Evolutionary conservation across 1,284 basidiomycete genomes (phyloP).

Genomic region (Cryptococcus jaspeensis): DNA sequence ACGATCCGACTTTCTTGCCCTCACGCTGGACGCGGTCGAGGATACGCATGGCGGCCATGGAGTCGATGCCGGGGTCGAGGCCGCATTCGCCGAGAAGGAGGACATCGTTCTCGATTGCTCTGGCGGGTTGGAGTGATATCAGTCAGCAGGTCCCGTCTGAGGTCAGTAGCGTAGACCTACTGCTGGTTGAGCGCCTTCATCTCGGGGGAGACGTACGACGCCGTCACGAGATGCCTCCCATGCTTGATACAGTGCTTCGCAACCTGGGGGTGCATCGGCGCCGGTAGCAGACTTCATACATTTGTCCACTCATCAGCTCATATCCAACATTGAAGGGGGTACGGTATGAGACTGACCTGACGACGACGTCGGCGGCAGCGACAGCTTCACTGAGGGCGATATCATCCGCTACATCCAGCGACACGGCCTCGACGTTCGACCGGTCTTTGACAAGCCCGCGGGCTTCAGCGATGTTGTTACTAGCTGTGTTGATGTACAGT

Average conservation of each 20-base stretch:
- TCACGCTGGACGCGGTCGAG: slow-evolving; percentile 62
- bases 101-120: slow-evolving; percentile 67
- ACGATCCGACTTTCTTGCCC: slow-evolving; percentile 67
- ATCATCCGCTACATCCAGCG: slow-evolving; percentile 65
- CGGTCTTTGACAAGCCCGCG: slow-evolving; percentile 59
- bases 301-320: neutral
- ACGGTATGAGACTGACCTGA: slow-evolving; percentile 61
- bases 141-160: too few relatives aligned
- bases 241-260: slow-evolving; percentile 75
- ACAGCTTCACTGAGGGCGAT: slow-evolving; percentile 60
- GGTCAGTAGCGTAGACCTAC: slow-evolving; percentile 59
- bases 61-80: slow-evolving; percentile 93
- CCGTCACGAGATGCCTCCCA: slow-evolving; percentile 80
- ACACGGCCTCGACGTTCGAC: slow-evolving; percentile 60
- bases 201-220: slow-evolving; percentile 81
- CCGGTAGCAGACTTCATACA: slow-evolving; percentile 68
- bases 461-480: slow-evolving; percentile 67
- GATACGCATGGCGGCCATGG: slow-evolving; percentile 76
- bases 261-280: slow-evolving; percentile 69
- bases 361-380: slow-evolving; percentile 61
- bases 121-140: slow-evolving; percentile 39
- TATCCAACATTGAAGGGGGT: neutral
- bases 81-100: slow-evolving; percentile 90
- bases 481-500: slow-evolving; percentile 60
- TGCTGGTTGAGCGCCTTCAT: slow-evolving; percentile 69